These are phyloP conservation scores for Sclerotinia sclerotiorum DNA, from an alignment of 2,329 filamentous ascomycete genomes.

Conservation along the genomic window DNA sequence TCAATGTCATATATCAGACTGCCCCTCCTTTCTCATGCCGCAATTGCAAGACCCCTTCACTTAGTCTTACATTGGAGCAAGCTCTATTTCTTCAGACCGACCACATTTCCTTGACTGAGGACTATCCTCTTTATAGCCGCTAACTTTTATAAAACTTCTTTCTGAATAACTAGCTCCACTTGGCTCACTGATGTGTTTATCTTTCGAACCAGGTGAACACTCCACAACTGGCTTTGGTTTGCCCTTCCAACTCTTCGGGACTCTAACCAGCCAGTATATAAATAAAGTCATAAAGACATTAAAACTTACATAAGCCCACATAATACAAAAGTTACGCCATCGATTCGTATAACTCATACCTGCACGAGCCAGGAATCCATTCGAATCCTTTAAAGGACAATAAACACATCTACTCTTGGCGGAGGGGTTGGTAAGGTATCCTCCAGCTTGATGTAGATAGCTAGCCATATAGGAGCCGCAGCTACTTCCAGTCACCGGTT, in stretches of 20 bases:
- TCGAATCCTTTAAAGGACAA: slow-evolving; percentile 57
- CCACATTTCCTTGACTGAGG: background rate
- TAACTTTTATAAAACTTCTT: slow-evolving; percentile 9
- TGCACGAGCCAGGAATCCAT: slow-evolving; percentile 59
- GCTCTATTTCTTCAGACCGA: slow-evolving; percentile 17
- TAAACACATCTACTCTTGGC: slow-evolving; percentile 57
- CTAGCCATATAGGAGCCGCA: slow-evolving; percentile 57
- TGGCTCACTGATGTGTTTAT: background rate
- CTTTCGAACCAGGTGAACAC: background rate
- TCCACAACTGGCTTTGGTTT: slow-evolving; percentile 13
- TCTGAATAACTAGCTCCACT: background rate
- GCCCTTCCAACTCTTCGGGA: slow-evolving; percentile 43
- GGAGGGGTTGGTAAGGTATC: slow-evolving; percentile 55
- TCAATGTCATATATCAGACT: background rate
- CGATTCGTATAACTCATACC: slow-evolving; percentile 63
- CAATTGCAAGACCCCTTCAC: background rate
- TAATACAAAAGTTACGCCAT: slow-evolving; percentile 62
- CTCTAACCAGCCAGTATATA: slow-evolving; percentile 53
- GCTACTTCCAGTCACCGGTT: slow-evolving; percentile 49
- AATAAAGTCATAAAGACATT: slow-evolving; percentile 53
- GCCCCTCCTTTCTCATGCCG: slow-evolving; percentile 5
- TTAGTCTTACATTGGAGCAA: background rate
- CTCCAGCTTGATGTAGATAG: slow-evolving; percentile 50
- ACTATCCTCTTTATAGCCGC: background rate
- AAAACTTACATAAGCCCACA: slow-evolving; percentile 50